Percentiles rank a stretch among this genome's conserved stretches.
These are phyloP conservation scores for Septoria petroselini DNA, from an alignment of 2,329 filamentous ascomycete species.

Conservation along the genomic window DNA sequence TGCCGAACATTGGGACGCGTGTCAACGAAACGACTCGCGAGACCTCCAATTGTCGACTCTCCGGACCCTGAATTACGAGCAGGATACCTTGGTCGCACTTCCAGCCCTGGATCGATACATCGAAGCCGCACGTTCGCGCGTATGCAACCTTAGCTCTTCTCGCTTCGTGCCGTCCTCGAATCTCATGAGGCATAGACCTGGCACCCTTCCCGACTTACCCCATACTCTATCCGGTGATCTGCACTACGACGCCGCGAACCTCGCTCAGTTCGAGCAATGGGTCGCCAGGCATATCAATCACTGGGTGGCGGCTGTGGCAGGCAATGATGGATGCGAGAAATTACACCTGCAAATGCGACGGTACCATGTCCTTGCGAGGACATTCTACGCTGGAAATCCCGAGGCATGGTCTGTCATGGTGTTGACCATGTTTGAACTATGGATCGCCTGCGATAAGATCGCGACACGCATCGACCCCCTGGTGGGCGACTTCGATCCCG, in stretches of 20 bases:
- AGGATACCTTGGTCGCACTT: constrained; percentile 18
- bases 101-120: constrained; percentile 26
- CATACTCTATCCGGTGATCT: neutral
- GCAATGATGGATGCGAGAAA: neutral
- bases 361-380: constrained; percentile 2
- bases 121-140: constrained; percentile 1
- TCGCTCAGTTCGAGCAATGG: constrained; percentile 16
- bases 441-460: constrained; percentile 55
- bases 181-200: constrained; percentile 2
- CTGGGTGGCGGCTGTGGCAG: neutral
- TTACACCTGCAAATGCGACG: neutral
- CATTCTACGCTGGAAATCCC: constrained; percentile 6
- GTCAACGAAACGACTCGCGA: neutral
- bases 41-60: constrained; percentile 5
- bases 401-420: constrained; percentile 41
- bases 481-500: constrained; percentile 52
- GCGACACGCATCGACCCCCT: constrained; percentile 47
- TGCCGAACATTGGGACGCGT: too few relatives aligned
- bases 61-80: constrained; percentile 20
- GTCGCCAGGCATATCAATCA: neutral
- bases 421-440: constrained; percentile 56
- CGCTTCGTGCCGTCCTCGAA: constrained; percentile 18
- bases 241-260: constrained; percentile 7
- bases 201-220: constrained; percentile 19
- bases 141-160: neutral